Percentiles rank a stretch among this genome's conserved stretches.
These are phyloP conservation scores for Eustoma russellianum DNA, from an alignment of 257 asterid species.

Conservation along the genomic window DNA sequence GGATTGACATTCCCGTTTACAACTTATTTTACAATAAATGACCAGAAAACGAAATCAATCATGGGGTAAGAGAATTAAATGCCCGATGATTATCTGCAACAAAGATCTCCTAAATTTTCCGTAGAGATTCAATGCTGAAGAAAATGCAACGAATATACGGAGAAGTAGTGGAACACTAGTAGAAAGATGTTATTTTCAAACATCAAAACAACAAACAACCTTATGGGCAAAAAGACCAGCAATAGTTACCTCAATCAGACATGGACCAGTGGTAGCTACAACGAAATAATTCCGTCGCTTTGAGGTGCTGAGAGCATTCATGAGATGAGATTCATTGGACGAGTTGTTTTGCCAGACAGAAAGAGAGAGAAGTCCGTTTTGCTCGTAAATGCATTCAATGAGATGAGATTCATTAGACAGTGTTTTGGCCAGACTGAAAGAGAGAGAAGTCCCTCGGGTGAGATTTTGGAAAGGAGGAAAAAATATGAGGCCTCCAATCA, in stretches of 20 bases:
- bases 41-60: background rate
- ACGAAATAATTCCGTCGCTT: constrained; percentile 24
- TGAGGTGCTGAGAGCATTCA: constrained; percentile 43
- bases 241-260: constrained; percentile 12
- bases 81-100: background rate
- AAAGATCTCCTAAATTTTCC: background rate
- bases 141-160: constrained; percentile 1
- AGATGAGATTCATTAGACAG: constrained; percentile 12
- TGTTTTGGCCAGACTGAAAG: constrained; percentile 18
- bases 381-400: constrained; percentile 44
- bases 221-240: constrained; percentile 5
- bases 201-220: too few species aligned
- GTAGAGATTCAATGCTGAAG: background rate
- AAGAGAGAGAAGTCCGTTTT: background rate
- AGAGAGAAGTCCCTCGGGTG: constrained; percentile 2
- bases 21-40: too few species aligned
- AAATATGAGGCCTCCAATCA: too few species aligned
- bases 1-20: background rate
- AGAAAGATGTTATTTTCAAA: too few species aligned
- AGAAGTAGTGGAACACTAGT: background rate
- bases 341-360: constrained; percentile 17
- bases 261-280: constrained; percentile 28
- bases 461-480: too few species aligned
- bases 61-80: background rate
- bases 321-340: constrained; percentile 17